Evolutionary conservation across 768 basidiomycete genomes (phyloP).

Genomic region (Rhizopogon rudus): DNA sequence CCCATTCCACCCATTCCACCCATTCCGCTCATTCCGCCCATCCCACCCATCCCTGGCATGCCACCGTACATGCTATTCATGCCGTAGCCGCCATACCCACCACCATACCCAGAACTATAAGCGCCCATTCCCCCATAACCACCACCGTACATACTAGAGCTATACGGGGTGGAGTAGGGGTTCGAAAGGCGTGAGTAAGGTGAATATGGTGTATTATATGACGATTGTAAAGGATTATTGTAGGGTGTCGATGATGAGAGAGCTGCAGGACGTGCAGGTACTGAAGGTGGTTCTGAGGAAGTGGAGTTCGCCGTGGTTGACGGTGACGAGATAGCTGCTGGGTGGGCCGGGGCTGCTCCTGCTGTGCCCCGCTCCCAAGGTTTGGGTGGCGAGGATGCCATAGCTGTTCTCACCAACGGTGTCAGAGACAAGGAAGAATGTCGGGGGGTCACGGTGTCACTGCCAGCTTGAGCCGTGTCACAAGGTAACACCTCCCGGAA

Average conservation of each 20-base stretch:
- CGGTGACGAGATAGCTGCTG: slow-evolving; percentile 19
- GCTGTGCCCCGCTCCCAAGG: slow-evolving; percentile 74
- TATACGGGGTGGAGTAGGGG: slow-evolving; percentile 29
- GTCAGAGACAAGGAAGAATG: neutral
- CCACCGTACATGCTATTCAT: slow-evolving; percentile 44
- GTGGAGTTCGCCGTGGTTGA: slow-evolving; percentile 16
- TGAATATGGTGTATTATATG: slow-evolving; percentile 43
- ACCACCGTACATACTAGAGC: slow-evolving; percentile 28
- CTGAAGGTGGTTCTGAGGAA: slow-evolving; percentile 32
- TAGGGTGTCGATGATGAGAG: slow-evolving; percentile 35
- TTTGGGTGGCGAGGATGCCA: slow-evolving; percentile 79
- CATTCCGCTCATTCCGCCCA: slow-evolving; percentile 21
- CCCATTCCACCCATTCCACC: slow-evolving; percentile 34
- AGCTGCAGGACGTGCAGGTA: slow-evolving; percentile 62
- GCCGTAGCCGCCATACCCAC: slow-evolving; percentile 41
- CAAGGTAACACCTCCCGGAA: neutral
- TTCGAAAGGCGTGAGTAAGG: slow-evolving; percentile 33
- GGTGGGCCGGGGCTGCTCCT: slow-evolving; percentile 25
- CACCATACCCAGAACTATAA: slow-evolving; percentile 31
- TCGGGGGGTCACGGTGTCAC: too few species aligned
- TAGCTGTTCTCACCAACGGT: slow-evolving; percentile 24
- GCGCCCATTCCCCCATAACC: slow-evolving; percentile 41
- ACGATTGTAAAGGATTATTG: slow-evolving; percentile 31
- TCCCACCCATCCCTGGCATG: slow-evolving; percentile 25
- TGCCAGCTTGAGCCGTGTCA: too few species aligned